phyloP scores from a whole-genome alignment of 805 yeast species.

The Teunomyces barrocoloradensis region DNA sequence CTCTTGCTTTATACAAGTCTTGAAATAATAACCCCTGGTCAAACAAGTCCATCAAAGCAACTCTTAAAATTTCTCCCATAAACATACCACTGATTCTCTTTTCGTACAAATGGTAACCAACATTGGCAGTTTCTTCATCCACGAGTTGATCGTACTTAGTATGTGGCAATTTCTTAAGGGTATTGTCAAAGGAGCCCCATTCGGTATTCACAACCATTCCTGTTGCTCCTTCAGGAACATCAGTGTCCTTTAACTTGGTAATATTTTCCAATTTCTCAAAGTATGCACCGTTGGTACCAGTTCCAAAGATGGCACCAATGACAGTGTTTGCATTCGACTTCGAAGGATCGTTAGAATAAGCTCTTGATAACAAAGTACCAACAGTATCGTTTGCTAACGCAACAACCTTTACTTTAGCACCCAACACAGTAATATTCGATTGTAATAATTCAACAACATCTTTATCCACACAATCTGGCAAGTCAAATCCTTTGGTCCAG shows the following conservation, averaged over 20 bases:
- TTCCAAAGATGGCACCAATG: conserved; percentile 91
- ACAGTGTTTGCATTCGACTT: conserved; percentile 72
- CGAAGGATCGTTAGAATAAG: conserved; percentile 66
- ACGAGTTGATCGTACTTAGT: conserved; percentile 74
- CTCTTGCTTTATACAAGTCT: conserved; percentile 45
- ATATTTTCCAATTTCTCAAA: conserved; percentile 73
- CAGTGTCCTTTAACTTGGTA: conserved; percentile 55
- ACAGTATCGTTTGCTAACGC: conserved; percentile 96
- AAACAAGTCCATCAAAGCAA: conserved; percentile 66
- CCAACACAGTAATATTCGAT: conserved; percentile 55
- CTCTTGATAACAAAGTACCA: conserved; percentile 86
- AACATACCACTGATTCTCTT: conserved; percentile 92
- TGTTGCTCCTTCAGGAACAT: conserved; percentile 42
- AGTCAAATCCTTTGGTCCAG: conserved; percentile 96
- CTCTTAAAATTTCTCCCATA: conserved; percentile 84
- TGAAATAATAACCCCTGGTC: conserved; percentile 55
- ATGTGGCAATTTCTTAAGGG: conserved; percentile 67
- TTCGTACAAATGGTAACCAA: conserved; percentile 88
- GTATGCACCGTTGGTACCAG: conserved; percentile 97
- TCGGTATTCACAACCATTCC: conserved; percentile 93
- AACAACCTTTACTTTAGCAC: conserved; percentile 66
- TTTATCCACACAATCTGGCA: conserved; percentile 78
- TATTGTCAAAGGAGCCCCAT: conserved; percentile 97
- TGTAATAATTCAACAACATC: conserved; percentile 80
- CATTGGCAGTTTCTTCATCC: conserved; percentile 73